Evolutionary conservation across 192 early-diverging fungal genomes (phyloP).

Genomic region (Mortierella hygrophila): DNA sequence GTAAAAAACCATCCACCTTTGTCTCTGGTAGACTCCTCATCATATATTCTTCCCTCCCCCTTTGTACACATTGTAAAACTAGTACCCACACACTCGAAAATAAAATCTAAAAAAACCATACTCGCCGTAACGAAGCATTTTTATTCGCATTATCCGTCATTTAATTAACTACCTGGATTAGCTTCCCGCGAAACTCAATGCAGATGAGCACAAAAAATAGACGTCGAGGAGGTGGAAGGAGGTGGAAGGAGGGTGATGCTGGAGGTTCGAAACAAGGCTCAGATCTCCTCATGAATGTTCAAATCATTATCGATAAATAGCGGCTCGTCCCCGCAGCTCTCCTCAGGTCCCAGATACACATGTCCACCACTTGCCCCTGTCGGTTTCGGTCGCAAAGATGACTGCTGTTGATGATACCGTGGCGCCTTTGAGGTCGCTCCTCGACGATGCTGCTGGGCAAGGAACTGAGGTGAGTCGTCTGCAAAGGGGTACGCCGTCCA

Average conservation of each 20-base stretch:
- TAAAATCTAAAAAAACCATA: too few species aligned
- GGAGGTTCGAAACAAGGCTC: background rate
- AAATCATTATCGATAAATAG: constrained; percentile 55
- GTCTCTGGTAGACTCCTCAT: too few species aligned
- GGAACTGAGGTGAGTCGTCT: constrained; percentile 34
- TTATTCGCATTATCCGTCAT: too few species aligned
- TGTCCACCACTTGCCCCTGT: background rate
- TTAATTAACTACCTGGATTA: too few species aligned
- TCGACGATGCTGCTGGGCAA: constrained; percentile 42
- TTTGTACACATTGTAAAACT: too few species aligned
- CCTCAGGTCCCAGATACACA: constrained; percentile 19
- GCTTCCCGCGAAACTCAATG: too few species aligned
- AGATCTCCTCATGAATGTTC: constrained; percentile 41
- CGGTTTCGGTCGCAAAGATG: background rate
- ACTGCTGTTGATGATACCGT: constrained; percentile 15
- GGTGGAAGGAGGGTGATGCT: too few species aligned
- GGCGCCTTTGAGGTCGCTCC: constrained; percentile 25
- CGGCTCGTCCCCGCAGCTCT: constrained; percentile 53
- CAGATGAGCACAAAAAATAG: too few species aligned
- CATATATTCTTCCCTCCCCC: background rate
- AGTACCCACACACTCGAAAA: too few species aligned
- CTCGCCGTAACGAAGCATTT: too few species aligned
- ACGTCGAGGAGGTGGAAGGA: too few species aligned
- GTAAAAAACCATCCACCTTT: background rate
- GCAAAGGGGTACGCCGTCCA: constrained; percentile 51